These are phyloP conservation scores for Chenopodium berlandieri DNA, from an alignment of 148 eudicot species.

Conservation along the genomic window DNA sequence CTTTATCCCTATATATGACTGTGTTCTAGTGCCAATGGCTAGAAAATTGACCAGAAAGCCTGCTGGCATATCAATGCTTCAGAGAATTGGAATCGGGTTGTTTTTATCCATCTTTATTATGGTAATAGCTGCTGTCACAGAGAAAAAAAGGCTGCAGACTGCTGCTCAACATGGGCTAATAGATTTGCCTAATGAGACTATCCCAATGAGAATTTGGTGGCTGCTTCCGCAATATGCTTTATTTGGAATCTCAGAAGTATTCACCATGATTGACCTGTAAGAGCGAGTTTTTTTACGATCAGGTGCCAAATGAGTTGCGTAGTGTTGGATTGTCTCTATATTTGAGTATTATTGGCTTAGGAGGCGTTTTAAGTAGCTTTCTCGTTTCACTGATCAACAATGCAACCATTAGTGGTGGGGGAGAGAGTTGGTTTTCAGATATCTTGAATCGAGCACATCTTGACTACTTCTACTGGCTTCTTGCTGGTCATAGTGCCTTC, in stretches of 20 bases:
- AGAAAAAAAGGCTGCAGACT: conserved; percentile 39
- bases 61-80: conserved; percentile 62
- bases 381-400: conserved; percentile 43
- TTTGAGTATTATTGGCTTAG: conserved; percentile 53
- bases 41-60: conserved; percentile 41
- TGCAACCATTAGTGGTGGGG: conserved; percentile 29
- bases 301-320: conserved; percentile 49
- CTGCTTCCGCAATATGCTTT: conserved; percentile 52
- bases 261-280: conserved; percentile 60
- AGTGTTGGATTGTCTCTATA: conserved; percentile 54
- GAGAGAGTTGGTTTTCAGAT: conserved; percentile 46
- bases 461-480: conserved; percentile 50
- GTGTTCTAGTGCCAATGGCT: conserved; percentile 45
- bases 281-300: conserved; percentile 55
- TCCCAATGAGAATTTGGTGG: conserved; percentile 68
- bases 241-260: conserved; percentile 41
- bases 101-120: conserved; percentile 36
- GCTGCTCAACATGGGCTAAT: conserved; percentile 40
- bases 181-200: conserved; percentile 34
- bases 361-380: conserved; percentile 54
- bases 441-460: conserved; percentile 53
- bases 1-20: conserved; percentile 55
- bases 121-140: conserved; percentile 44
- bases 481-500: conserved; percentile 28
- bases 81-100: conserved; percentile 47